phyloP scores from a whole-genome alignment of 225 moss, liverwort and hornwort genomes.

The Neckera pumila region DNA sequence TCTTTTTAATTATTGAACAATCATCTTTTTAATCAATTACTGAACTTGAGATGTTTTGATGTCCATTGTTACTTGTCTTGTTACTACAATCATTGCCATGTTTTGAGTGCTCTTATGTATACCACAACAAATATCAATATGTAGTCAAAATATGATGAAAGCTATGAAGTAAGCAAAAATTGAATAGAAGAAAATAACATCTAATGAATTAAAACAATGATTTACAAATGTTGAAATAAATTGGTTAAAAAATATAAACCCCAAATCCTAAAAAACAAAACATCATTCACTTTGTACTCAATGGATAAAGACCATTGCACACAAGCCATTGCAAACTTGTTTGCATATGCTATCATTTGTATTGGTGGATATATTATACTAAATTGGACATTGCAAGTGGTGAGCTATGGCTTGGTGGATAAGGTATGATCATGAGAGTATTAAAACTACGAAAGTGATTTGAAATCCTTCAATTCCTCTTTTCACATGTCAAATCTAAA shows the following conservation, averaged over 20 bases:
- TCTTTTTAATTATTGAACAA: neutral
- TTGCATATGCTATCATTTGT: too few species aligned
- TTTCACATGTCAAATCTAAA: too few species aligned
- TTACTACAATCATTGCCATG: neutral
- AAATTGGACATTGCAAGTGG: too few species aligned
- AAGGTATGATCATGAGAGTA: too few species aligned
- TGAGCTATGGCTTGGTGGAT: too few species aligned
- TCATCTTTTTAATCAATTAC: neutral
- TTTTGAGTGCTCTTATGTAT: neutral
- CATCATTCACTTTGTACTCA: too few species aligned
- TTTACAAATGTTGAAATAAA: neutral
- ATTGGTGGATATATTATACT: too few species aligned
- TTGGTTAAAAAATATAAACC: neutral
- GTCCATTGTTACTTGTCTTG: neutral
- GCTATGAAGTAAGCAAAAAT: neutral
- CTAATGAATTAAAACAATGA: neutral
- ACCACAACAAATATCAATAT: neutral
- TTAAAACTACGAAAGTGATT: too few species aligned
- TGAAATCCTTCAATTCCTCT: too few species aligned
- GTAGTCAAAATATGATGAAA: neutral
- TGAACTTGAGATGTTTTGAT: neutral
- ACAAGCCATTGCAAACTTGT: too few species aligned
- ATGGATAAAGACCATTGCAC: too few species aligned
- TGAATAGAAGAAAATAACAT: neutral
- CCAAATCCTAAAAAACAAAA: too few species aligned